Evolutionary conservation across 2,329 filamentous ascomycete genomes (phyloP), one percentile per base, ranked within the genome.

Genomic region (Sporothrix euskadiensis): DNA sequence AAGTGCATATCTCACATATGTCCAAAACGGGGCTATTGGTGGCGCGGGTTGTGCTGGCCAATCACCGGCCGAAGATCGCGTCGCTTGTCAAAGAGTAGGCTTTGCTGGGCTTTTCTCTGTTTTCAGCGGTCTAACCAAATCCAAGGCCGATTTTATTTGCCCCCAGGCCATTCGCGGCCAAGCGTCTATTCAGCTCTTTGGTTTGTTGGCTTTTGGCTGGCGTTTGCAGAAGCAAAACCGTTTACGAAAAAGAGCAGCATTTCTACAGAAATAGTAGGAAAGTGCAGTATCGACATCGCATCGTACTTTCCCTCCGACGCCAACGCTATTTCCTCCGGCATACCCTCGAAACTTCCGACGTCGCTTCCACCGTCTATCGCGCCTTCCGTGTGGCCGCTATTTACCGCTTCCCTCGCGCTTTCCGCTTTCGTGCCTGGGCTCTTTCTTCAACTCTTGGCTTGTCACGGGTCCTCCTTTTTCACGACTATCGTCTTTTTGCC

Each of bases 101-200:
- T n/a, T 39, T n/a, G 9, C 32, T n/a, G 59, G 14, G 3, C 10
- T 19, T 35, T 19, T 61, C 16, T 19, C 32, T 16, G 35, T n/a
- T 69, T 69, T 39, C 8, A 16, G 44, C 26, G 39, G n/a, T 44
- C 35, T n/a, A 56, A 35, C 35, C 52, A 26, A 26, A 5, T 44
- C 61, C 39, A 47, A 47, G 39, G 61, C 30, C 47, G 32, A 35
- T 63, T 19, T 35, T 19, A 69, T 68, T 68, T 47, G 65, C 30
- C 49, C 44, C 47, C 66, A 56, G 49, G 30, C 66, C 66, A 41
- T 69, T 41, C 30, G 47, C 52, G 68, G 68, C 68, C 49, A 70
- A 57, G 68, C 68, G 68, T 49, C 49, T 22, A 32, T 52, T 16
- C 68, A 59, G 52, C 44, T 47, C 22, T 69, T 30, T 56, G 14